phyloP scores from a whole-genome alignment of 1,284 basidiomycete species.

The Testicularia cyperi region DNA sequence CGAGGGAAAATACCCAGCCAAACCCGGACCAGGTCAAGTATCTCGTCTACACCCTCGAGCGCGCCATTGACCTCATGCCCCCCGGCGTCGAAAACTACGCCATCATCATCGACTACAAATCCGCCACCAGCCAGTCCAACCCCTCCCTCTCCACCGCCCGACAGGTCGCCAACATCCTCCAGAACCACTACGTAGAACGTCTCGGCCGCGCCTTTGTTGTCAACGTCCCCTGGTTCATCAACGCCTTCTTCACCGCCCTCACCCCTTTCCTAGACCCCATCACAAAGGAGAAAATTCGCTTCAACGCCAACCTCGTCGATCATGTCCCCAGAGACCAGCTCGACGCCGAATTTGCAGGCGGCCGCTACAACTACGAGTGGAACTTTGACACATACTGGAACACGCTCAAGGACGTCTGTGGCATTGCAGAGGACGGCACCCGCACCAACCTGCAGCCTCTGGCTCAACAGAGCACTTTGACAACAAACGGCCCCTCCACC shows the following conservation, averaged over 20 bases:
- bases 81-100: conserved; percentile 45
- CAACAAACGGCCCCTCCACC: no score
- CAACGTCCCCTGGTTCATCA: conserved; percentile 69
- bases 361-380: conserved; percentile 75
- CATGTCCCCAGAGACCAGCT: conserved; percentile 76
- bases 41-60: conserved; percentile 55
- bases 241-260: conserved; percentile 72
- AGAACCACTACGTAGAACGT: conserved; percentile 87
- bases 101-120: conserved; percentile 51
- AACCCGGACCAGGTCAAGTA: conserved; percentile 49
- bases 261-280: conserved; percentile 85
- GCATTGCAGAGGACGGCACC: conserved; percentile 40
- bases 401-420: conserved; percentile 31
- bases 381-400: conserved; percentile 71
- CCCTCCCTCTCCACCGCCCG: conserved; percentile 42
- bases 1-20: conserved; percentile 53
- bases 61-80: conserved; percentile 54
- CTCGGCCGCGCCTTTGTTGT: conserved; percentile 81
- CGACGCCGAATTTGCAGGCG: conserved; percentile 75
- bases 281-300: conserved; percentile 81
- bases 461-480: no score
- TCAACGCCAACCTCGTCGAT: conserved; percentile 71
- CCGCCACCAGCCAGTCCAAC: conserved; percentile 38
- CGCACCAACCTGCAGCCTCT: no score
- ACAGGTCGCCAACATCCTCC: conserved; percentile 68